phyloP scores from a whole-genome alignment of 164 flowering plant genomes.

The Houttuynia cordata region DNA sequence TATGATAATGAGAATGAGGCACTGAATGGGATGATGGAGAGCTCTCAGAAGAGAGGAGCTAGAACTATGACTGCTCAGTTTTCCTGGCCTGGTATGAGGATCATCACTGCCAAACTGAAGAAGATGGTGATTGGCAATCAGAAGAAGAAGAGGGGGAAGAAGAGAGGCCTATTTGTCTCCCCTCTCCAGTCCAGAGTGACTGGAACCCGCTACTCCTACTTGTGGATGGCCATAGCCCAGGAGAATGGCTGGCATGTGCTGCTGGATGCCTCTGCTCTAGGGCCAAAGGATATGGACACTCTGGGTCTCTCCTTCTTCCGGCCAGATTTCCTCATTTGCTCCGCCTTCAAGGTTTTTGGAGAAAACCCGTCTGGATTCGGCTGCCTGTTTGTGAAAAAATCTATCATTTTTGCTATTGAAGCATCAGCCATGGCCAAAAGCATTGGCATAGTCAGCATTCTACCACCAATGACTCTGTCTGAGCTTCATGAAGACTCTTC shows the following conservation, averaged over 20 bases:
- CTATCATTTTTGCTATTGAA: slow-evolving; percentile 41
- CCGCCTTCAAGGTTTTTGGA: slow-evolving; percentile 85
- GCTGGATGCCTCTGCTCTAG: slow-evolving; percentile 82
- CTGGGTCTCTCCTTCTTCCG: slow-evolving; percentile 68
- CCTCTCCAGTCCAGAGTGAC: slow-evolving; percentile 74
- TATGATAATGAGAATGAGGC: slow-evolving; percentile 86
- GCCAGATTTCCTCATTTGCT: slow-evolving; percentile 80
- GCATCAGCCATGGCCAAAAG: slow-evolving; percentile 19
- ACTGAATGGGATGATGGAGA: slow-evolving; percentile 39
- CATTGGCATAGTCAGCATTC: slow-evolving; percentile 52
- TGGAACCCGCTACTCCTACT: slow-evolving; percentile 72
- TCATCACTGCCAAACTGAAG: slow-evolving; percentile 48
- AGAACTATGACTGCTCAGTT: slow-evolving; percentile 54
- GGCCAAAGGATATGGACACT: slow-evolving; percentile 88
- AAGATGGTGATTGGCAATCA: slow-evolving; percentile 41
- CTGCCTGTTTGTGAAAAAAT: slow-evolving; percentile 79
- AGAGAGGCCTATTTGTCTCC: slow-evolving; percentile 69
- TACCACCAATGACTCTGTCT: slow-evolving; percentile 25
- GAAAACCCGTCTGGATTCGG: slow-evolving; percentile 88
- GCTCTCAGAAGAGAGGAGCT: slow-evolving; percentile 70
- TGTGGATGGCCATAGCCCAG: slow-evolving; percentile 81
- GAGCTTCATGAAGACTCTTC: slow-evolving; percentile 25
- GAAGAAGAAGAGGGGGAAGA: slow-evolving; percentile 26
- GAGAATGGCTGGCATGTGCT: slow-evolving; percentile 90
- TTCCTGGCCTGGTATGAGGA: slow-evolving; percentile 75